These are phyloP conservation scores for Testicularia cyperi DNA, from an alignment of 1,284 basidiomycete species.

Conservation along the genomic window DNA sequence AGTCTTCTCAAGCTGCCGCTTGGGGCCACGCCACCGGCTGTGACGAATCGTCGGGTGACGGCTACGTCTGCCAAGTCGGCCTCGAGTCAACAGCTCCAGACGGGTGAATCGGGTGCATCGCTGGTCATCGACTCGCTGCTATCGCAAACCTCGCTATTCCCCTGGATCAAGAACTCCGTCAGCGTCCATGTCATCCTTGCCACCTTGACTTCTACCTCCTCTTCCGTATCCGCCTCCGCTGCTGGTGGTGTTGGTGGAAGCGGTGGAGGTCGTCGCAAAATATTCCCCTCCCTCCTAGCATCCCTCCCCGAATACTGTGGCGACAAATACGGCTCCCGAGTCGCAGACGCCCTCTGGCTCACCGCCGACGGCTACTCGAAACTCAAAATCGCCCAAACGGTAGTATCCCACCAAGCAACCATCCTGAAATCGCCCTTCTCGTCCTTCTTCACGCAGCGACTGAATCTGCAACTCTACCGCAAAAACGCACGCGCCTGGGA, in stretches of 20 bases:
- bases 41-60: too few species aligned
- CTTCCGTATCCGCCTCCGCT: conserved; percentile 1
- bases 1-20: conserved; percentile 34
- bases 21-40: too few species aligned
- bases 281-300: conserved; percentile 17
- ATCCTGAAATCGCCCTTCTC: conserved; percentile 44
- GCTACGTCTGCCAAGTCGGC: too few species aligned
- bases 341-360: conserved; percentile 51
- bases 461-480: conserved; percentile 50
- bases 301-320: conserved; percentile 28
- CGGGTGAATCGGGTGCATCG: too few species aligned
- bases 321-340: conserved; percentile 54
- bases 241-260: too few species aligned
- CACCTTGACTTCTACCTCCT: conserved; percentile 2
- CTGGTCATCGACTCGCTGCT: conserved; percentile 36
- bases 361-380: conserved; percentile 40
- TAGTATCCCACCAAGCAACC: conserved; percentile 21
- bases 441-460: conserved; percentile 47
- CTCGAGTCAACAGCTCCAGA: too few species aligned
- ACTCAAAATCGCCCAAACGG: conserved; percentile 35
- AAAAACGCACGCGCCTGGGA: conserved; percentile 49
- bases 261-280: conserved; percentile 34
- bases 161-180: conserved; percentile 20
- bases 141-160: conserved; percentile 26
- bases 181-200: conserved; percentile 33